phyloP scores from a whole-genome alignment of 306 rosid genomes.

The Citrullus mucosospermus region DNA sequence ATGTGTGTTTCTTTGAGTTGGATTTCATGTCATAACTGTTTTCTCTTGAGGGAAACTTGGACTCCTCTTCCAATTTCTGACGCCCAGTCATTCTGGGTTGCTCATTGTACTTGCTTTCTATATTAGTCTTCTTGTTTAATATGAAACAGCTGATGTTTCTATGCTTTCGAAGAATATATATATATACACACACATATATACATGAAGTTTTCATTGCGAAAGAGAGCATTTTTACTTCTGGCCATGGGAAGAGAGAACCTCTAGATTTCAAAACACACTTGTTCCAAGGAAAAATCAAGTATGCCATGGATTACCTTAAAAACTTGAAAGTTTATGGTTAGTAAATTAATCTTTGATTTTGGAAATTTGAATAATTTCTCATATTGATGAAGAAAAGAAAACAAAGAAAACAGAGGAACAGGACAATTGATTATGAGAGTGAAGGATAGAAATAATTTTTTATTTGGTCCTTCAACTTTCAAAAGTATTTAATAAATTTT shows the following conservation, averaged over 20 bases:
- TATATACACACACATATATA: not conserved
- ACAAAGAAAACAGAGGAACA: not conserved
- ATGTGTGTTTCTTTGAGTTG: conserved; percentile 25
- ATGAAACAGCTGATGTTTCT: not conserved
- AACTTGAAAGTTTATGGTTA: not conserved
- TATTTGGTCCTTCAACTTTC: no score
- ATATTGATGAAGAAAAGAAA: not conserved
- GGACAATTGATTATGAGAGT: not conserved
- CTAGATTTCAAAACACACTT: not conserved
- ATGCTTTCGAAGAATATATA: not conserved
- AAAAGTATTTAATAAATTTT: not conserved
- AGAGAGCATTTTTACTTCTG: not conserved
- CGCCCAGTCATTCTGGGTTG: not conserved
- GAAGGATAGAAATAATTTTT: not conserved
- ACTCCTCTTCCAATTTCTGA: not conserved
- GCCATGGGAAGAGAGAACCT: not conserved
- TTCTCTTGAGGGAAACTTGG: conserved; percentile 1
- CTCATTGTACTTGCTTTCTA: not conserved
- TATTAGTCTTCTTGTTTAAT: conserved; percentile 8
- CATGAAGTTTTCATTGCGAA: not conserved
- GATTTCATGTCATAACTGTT: not conserved
- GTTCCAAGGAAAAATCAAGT: not conserved
- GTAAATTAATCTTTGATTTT: not conserved
- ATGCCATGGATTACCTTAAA: not conserved
- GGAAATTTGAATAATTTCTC: not conserved